Evolutionary conservation across 768 basidiomycete species (phyloP).

Genomic region (Boletus rubescentipes): DNA sequence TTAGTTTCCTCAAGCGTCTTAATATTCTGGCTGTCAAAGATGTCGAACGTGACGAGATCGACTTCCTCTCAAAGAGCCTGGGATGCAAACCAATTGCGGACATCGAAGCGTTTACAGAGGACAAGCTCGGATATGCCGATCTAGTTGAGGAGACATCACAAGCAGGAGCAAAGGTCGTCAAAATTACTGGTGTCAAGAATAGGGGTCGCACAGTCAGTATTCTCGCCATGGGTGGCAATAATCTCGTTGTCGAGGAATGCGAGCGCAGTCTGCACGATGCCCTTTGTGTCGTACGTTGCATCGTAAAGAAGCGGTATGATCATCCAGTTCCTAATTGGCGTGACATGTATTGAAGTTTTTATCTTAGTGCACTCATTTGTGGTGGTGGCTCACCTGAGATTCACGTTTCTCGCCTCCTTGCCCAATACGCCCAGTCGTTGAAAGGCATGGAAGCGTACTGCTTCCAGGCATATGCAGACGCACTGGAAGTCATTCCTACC

Average conservation of each 20-base stretch:
- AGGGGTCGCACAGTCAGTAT: slow-evolving; percentile 93
- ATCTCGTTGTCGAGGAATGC: slow-evolving; percentile 92
- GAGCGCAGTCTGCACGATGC: slow-evolving; percentile 98
- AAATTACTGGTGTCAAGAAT: slow-evolving; percentile 93
- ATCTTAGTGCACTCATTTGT: slow-evolving; percentile 78
- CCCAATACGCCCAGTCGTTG: slow-evolving; percentile 88
- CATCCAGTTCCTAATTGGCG: not conserved
- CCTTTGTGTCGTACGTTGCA: slow-evolving; percentile 96
- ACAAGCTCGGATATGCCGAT: slow-evolving; percentile 97
- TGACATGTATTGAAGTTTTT: not conserved
- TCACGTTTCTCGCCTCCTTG: slow-evolving; percentile 88
- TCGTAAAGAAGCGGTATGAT: slow-evolving; percentile 93
- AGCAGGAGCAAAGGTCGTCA: slow-evolving; percentile 86
- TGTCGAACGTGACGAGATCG: slow-evolving; percentile 97
- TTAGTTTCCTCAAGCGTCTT: slow-evolving; percentile 95
- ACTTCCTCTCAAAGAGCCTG: slow-evolving; percentile 92
- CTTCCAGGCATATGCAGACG: slow-evolving; percentile 98
- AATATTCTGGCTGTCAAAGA: slow-evolving; percentile 97
- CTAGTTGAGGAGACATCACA: slow-evolving; percentile 86
- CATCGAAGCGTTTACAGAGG: slow-evolving; percentile 95
- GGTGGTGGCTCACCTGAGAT: slow-evolving; percentile 99
- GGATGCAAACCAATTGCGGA: slow-evolving; percentile 97
- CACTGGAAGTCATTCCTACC: slow-evolving; percentile 95
- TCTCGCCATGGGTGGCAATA: slow-evolving; percentile 91
- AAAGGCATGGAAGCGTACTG: slow-evolving; percentile 99